Percentiles rank a stretch among this genome's conserved stretches.
These are phyloP conservation scores for Euphorbia pulcherrima DNA, from an alignment of 345 rosid species.

Conservation along the genomic window DNA sequence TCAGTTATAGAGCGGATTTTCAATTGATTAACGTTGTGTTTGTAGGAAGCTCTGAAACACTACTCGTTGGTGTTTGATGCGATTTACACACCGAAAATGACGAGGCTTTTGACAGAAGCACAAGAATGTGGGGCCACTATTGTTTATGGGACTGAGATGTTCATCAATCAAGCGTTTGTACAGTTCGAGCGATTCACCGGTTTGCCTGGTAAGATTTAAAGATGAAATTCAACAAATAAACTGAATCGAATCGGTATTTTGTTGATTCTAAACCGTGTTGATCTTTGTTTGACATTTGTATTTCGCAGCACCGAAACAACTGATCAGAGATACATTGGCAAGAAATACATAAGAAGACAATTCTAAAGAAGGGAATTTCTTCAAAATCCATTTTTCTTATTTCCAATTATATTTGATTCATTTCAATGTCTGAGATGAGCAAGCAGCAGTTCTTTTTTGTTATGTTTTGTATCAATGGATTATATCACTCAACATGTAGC, in stretches of 20 bases:
- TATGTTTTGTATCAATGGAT: slow-evolving; percentile 24
- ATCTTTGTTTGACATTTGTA: not conserved
- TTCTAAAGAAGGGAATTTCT: slow-evolving; percentile 8
- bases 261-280: not conserved
- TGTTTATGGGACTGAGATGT: slow-evolving; percentile 55
- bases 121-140: slow-evolving; percentile 45
- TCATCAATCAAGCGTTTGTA: slow-evolving; percentile 53
- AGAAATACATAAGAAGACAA: slow-evolving; percentile 29
- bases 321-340: slow-evolving; percentile 43
- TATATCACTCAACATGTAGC: too few relatives aligned
- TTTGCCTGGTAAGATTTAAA: slow-evolving; percentile 42
- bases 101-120: slow-evolving; percentile 55
- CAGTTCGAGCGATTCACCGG: slow-evolving; percentile 62
- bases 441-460: slow-evolving; percentile 15
- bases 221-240: slow-evolving; percentile 2
- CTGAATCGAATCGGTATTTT: not conserved
- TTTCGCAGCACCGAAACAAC: slow-evolving; percentile 47
- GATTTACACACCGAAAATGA: slow-evolving; percentile 54
- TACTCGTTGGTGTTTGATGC: slow-evolving; percentile 57
- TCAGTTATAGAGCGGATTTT: too few relatives aligned
- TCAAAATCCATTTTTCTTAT: not conserved
- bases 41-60: slow-evolving; percentile 48
- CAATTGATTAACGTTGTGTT: not conserved
- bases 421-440: slow-evolving; percentile 4
- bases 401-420: slow-evolving; percentile 3